phyloP scores from a whole-genome alignment of 768 basidiomycete species.

The Naematelia encephala region DNA sequence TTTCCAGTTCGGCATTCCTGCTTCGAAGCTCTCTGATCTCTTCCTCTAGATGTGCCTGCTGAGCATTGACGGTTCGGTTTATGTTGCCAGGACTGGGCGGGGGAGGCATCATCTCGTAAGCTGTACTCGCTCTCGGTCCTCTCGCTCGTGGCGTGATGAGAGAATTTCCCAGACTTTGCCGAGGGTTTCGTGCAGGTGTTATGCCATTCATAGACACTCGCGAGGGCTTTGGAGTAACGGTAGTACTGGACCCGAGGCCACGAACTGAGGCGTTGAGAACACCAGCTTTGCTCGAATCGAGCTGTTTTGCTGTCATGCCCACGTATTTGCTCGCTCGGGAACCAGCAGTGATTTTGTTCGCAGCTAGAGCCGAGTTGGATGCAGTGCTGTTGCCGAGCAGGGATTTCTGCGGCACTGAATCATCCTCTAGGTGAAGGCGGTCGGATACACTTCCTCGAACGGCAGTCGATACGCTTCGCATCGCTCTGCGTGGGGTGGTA shows the following conservation, averaged over 20 bases:
- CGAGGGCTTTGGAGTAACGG: conserved; percentile 39
- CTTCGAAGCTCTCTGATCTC: conserved; percentile 63
- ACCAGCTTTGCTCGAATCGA: conserved; percentile 54
- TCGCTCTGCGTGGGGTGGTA: conserved; percentile 45
- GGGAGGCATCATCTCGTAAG: conserved; percentile 44
- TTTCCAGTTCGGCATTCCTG: conserved; percentile 44
- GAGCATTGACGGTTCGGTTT: conserved; percentile 28
- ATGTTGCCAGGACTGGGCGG: conserved; percentile 51
- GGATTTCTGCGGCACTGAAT: conserved; percentile 17
- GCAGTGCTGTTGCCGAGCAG: conserved; percentile 34
- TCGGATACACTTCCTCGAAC: conserved; percentile 1
- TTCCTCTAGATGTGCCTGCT: conserved; percentile 58
- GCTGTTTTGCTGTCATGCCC: conserved; percentile 77
- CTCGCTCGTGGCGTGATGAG: conserved; percentile 20
- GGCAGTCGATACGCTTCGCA: conserved; percentile 20
- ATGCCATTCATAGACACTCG: conserved; percentile 36
- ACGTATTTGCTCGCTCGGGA: conserved; percentile 81
- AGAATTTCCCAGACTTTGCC: conserved; percentile 28
- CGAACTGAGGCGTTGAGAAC: conserved; percentile 27
- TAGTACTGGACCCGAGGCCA: conserved; percentile 19
- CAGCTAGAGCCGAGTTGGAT: conserved; percentile 28
- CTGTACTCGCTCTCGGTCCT: conserved; percentile 22
- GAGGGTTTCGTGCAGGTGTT: conserved; percentile 18
- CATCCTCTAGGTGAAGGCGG: conserved; percentile 10
- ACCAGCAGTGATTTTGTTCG: conserved; percentile 65